Evolutionary conservation across 176 grass and related monocot species (phyloP), one percentile per base, ranked within the genome.

Genomic region (Aegilops speltoides): DNA sequence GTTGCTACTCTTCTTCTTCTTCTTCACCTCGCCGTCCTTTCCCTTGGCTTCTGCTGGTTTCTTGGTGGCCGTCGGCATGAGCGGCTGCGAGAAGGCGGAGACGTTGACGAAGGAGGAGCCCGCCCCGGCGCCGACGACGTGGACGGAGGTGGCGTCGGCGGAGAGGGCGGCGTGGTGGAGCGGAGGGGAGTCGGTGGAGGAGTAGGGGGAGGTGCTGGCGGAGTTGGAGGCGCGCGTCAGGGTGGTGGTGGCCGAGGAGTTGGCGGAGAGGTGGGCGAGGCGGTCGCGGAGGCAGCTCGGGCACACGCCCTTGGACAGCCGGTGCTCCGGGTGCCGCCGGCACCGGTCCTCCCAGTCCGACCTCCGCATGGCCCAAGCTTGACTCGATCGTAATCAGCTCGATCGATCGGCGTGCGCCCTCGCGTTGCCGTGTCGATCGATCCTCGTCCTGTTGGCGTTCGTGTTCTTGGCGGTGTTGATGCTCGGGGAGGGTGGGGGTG

Each of bases 251-350:
- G 89, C 72, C 0, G 95, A 93, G 38, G 95, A 91, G 13, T 80
- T 87, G 17, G 91, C 93, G n/a, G 95, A 98, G 79, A 98, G 79
- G 76, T 90, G 93, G 75, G 87, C 50, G 43, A 98, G 91, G 17
- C 67, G 91, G 63, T 98, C 93, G 28, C 95, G 89, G 64, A 98
- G 87, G 86, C 95, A 98, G 89, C 81, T 86, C 33, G 95, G 95
- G 76, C 95, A 98, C 1, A 98, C 95, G 59, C 95, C 95, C 85
- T 90, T 95, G 56, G 91, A 98, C 78, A 89, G 36, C 60, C 87
- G 83, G 87, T 98, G 91, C 76, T 98, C 93, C 65, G 85, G 95
- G 82, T 98, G 95, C 75, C 82, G 84, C 91, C 84, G 91, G 93
- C 95, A 98, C 70, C 91, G 90, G 70, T 89, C 93, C 73, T 85